Base-by-base conservation (phyloP, 2,329 filamentous ascomycete species). In the Blumeria hordei region DNA sequence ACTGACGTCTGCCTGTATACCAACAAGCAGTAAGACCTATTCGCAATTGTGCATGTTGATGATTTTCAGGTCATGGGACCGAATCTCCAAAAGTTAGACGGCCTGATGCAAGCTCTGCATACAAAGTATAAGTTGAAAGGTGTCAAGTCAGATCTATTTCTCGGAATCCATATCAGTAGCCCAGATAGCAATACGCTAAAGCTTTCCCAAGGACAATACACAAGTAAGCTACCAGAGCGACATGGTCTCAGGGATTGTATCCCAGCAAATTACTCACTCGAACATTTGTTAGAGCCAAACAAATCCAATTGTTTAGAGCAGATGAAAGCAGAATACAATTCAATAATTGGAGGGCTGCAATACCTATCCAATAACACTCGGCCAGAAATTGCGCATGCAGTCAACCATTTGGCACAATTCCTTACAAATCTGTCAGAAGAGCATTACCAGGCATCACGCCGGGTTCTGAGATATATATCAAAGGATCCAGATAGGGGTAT, bases 1-100 rank as follows among this genome's bases (percentile, higher is more conserved):
- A 41, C 37, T 41, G 37, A 41, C n/a, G n/a, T 41, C n/a, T 41
- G 5, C n/a, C 37, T 41, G 37, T 41, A 41, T n/a, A 41, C 10
- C 37, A 41, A 41, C n/a, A 41, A 41, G 37, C 37, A 41, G n/a
- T 3, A 41, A 41, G 37, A 41, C n/a, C 11, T 45, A 9, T 45
- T 45, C 5, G 41, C 2, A 11, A 50, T 50, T 12, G 28, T 50
- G 18, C 6, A 50, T 33, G 45, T 50, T 18, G 45, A 50, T 33
- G 45, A 33, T 50, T 50, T 50, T n/a, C 45, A 50, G 21, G 21
- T 50, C 18, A 50, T 50, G 45, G 45, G 45, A n/a, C 45, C 45
- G 33, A 33, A 34, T 50, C 10, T 50, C 10, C 10, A 18, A 7
- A 50, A 50, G n/a, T 32, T 50, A 32, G 45, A 50, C 10, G 6